Base-by-base conservation (phyloP, 2,329 filamentous ascomycete genomes). In the Westerdykella sp. region DNA sequence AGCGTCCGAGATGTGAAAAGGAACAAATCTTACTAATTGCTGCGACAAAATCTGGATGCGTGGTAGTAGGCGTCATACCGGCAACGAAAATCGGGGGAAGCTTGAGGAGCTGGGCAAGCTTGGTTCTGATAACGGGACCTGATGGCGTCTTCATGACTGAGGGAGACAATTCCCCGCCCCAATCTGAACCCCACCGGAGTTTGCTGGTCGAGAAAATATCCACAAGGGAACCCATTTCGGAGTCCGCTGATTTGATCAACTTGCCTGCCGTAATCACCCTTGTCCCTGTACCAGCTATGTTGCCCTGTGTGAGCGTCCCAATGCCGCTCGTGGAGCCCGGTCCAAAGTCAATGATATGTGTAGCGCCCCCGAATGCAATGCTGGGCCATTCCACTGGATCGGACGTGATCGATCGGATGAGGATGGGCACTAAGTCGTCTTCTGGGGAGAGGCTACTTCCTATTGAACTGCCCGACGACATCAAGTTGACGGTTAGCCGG, bases 11-110 rank as follows among this genome's bases (percentile, higher is more conserved):
- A 21, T 21, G 18, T 21, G 18, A 6, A 21, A 21, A 6, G 18
- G 18, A 21, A 21, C 18, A 21, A 6, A 21, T 4, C 18, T 91
- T 91, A 86, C 95, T 95, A 13, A 87, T 91, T 1, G 88, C 87
- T 6, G 88, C 84, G 35, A 95, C 86, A 54, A 95, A 95, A 67
- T 95, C 87, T 84, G 86, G 93, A 1, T 87, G 81, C 3, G 94
- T 87, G 0, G 90, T 96, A 47, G 80, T 80, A 11, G 90, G 90
- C 2, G 90, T 95, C 90, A 96, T 96, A 65, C 89, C 90, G 44
- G 89, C 87, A 47, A 95, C 88, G 74, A 96, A 84, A 49, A 96
- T 74, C 0, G 90, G 90, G 7, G 90, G 88, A 4, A 93, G 74
- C 55, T 89, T 89, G 14, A 95, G 74, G 15, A 95, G 73, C 55